phyloP scores from a whole-genome alignment of 1,284 basidiomycete species.

The Cutaneotrichosporon sp. region DNA sequence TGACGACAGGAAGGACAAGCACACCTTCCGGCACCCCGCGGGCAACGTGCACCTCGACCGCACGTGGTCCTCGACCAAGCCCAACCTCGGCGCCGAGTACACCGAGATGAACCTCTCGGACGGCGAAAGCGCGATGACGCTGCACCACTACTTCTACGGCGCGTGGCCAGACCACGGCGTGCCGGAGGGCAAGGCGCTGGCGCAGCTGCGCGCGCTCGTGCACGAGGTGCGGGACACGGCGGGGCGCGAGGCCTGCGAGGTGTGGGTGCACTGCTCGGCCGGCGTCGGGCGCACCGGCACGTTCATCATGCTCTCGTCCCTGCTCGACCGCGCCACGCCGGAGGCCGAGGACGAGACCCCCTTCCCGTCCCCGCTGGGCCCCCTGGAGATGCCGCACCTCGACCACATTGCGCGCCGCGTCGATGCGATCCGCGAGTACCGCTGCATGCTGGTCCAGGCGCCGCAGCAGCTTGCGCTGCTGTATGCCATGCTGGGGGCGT shows the following conservation, averaged over 20 bases:
- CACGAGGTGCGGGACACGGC: conserved; percentile 24
- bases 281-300: conserved; percentile 50
- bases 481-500: conserved; percentile 8
- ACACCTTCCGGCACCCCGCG: background rate
- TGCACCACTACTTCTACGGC: conserved; percentile 47
- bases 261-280: conserved; percentile 53
- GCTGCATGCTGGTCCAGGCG: conserved; percentile 43
- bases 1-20: background rate
- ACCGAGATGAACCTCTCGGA: conserved; percentile 16
- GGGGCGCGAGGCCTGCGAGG: conserved; percentile 36
- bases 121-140: conserved; percentile 14
- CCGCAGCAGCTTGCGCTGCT: conserved; percentile 40
- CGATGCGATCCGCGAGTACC: conserved; percentile 42
- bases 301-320: conserved; percentile 45
- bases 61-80: background rate
- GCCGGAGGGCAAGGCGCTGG: conserved; percentile 33
- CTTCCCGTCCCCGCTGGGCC: conserved; percentile 28
- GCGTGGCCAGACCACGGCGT: conserved; percentile 52
- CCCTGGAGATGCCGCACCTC: conserved; percentile 19
- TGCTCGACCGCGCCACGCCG: conserved; percentile 21
- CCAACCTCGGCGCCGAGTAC: conserved; percentile 20
- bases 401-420: conserved; percentile 38
- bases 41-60: conserved; percentile 3
- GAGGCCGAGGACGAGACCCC: background rate
- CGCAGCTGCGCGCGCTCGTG: conserved; percentile 34